A percentile compares a stretch with the other conserved stretches of the same genome.
These are phyloP conservation scores for Cadophora gregata DNA, from an alignment of 2,329 filamentous ascomycete species.

Conservation along the genomic window DNA sequence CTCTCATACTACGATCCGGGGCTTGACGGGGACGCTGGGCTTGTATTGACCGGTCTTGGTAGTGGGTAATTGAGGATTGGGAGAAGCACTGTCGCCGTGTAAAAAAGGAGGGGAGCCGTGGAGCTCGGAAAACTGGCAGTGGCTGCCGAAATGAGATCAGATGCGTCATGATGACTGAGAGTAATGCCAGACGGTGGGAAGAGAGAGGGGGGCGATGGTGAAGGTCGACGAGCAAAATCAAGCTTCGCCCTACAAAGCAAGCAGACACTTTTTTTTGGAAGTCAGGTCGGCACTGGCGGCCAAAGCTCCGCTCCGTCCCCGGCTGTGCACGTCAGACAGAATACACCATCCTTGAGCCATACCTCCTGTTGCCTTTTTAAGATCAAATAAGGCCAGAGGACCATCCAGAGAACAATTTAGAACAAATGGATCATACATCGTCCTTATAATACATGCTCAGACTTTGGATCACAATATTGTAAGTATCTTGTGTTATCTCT, in stretches of 20 bases:
- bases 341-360: background rate
- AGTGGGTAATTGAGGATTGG: constrained; percentile 24
- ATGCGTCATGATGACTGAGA: constrained; percentile 16
- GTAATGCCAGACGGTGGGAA: background rate
- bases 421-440: background rate
- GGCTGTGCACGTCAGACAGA: too few relatives aligned
- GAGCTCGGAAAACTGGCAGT: constrained; percentile 32
- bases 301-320: background rate
- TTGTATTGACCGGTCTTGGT: constrained; percentile 10
- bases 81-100: constrained; percentile 37
- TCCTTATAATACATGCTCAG: background rate
- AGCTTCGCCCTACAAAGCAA: background rate
- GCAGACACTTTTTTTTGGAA: constrained; percentile 13
- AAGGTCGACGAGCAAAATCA: background rate
- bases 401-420: background rate
- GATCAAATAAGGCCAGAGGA: background rate
- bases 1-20: constrained; percentile 30
- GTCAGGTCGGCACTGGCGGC: background rate
- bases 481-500: background rate
- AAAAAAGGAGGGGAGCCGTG: constrained; percentile 20
- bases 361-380: background rate
- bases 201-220: background rate
- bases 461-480: background rate
- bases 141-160: constrained; percentile 34
- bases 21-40: constrained; percentile 13